Conservation (phyloP, 257 asterid species). For the Solanum chmielewskii region DNA sequence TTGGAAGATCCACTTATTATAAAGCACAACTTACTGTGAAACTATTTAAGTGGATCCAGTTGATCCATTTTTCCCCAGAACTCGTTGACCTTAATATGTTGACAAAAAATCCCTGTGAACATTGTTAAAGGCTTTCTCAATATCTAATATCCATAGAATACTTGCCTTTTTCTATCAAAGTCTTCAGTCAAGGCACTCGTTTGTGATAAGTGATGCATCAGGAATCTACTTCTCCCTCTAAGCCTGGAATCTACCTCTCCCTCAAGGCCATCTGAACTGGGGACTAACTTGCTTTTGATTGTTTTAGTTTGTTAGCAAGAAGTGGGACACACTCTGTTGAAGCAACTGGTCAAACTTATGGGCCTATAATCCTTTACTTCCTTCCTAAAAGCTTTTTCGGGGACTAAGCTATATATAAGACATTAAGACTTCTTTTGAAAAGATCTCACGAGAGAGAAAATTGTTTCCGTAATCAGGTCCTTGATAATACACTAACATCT, state of each 20-base stretch:
- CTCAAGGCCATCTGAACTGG: not conserved
- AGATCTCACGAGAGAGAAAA: not conserved
- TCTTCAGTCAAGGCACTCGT: not conserved
- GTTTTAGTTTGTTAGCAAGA: not conserved
- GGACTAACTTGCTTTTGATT: not conserved
- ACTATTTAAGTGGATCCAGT: not conserved
- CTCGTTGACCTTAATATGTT: not conserved
- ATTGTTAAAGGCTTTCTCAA: not conserved
- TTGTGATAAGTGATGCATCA: not conserved
- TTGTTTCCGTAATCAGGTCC: not conserved
- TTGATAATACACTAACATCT: not conserved
- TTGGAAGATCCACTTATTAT: not conserved
- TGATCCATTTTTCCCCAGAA: not conserved
- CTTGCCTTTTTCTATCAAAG: not conserved
- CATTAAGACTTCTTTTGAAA: not conserved
- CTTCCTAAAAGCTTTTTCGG: not conserved
- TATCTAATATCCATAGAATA: not conserved
- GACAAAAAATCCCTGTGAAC: not conserved
- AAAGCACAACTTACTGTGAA: not conserved
- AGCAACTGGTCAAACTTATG: not conserved
- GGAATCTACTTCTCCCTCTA: not conserved
- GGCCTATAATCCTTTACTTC: not conserved
- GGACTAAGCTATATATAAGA: not conserved
- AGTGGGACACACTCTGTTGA: not conserved
- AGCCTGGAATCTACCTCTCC: not conserved